Percentiles rank a stretch among this genome's conserved stretches.
phyloP scores from a whole-genome alignment of 352 stramenopile species.

The Phytophthora multivora region DNA sequence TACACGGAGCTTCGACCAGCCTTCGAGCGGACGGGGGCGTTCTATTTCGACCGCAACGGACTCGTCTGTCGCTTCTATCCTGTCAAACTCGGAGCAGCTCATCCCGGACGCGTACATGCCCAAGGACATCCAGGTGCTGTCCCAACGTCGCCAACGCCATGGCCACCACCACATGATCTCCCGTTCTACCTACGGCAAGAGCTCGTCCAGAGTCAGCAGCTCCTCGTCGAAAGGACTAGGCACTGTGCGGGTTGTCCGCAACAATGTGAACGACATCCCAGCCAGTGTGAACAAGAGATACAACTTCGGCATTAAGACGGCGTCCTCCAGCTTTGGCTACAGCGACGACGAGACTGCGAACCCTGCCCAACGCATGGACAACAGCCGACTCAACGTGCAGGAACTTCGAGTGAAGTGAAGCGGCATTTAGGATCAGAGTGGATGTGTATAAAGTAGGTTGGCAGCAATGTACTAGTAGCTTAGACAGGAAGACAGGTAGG shows the following conservation, averaged over 20 bases:
- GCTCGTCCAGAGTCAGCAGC: slow-evolving; percentile 31
- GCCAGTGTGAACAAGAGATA: slow-evolving; percentile 28
- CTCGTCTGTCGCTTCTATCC: slow-evolving; percentile 60
- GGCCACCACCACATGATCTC: slow-evolving; percentile 28
- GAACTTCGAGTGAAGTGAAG: slow-evolving; percentile 30
- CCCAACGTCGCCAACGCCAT: slow-evolving; percentile 47
- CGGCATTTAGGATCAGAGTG: not conserved
- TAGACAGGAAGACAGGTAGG: slow-evolving; percentile 9
- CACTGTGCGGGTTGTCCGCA: slow-evolving; percentile 24
- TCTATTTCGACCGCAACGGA: slow-evolving; percentile 50
- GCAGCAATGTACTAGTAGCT: slow-evolving; percentile 16
- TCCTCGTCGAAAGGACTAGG: slow-evolving; percentile 17
- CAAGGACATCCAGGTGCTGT: slow-evolving; percentile 71
- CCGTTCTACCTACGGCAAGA: slow-evolving; percentile 21
- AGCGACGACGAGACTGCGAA: slow-evolving; percentile 36
- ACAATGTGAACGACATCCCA: slow-evolving; percentile 1
- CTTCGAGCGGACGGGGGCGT: slow-evolving; percentile 30
- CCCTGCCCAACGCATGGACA: slow-evolving; percentile 16
- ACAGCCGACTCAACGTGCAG: slow-evolving; percentile 23
- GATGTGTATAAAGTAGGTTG: slow-evolving; percentile 13
- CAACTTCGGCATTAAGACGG: slow-evolving; percentile 34
- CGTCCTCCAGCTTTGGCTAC: slow-evolving; percentile 43
- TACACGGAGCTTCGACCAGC: slow-evolving; percentile 23
- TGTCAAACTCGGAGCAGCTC: slow-evolving; percentile 64
- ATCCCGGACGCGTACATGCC: slow-evolving; percentile 63